Conservation (phyloP, 192 early-diverging fungal genomes). For the Phycomyces blakesleeanus region DNA sequence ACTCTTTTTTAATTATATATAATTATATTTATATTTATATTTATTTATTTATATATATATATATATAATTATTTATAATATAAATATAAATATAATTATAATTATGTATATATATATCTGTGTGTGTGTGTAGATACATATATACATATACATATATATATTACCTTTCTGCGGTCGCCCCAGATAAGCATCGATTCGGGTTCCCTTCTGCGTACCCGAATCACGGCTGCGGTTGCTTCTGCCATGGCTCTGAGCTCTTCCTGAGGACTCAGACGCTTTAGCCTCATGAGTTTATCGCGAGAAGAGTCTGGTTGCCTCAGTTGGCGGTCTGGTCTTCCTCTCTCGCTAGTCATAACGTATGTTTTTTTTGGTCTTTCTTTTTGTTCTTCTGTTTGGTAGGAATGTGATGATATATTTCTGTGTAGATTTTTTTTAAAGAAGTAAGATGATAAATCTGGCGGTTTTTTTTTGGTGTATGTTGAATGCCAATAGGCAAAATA, state of each 20-base stretch:
- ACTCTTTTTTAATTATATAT: too few relatives aligned
- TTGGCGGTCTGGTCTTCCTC: not conserved
- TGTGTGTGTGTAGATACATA: not conserved
- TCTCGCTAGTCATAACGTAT: not conserved
- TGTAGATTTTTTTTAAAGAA: not conserved
- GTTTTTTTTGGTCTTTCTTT: not conserved
- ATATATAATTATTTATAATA: too few relatives aligned
- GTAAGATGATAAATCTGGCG: not conserved
- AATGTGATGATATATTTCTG: too few relatives aligned
- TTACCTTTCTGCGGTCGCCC: constrained; percentile 24
- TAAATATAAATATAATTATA: too few relatives aligned
- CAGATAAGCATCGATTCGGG: constrained; percentile 19
- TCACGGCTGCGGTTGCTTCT: constrained; percentile 16
- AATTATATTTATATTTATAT: too few relatives aligned
- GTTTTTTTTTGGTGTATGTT: not conserved
- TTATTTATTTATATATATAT: too few relatives aligned
- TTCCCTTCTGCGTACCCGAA: constrained; percentile 18
- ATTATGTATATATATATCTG: too few relatives aligned
- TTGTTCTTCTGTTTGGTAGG: too few relatives aligned
- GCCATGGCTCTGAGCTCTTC: constrained; percentile 3
- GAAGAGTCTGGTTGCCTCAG: not conserved
- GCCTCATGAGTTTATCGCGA: too few relatives aligned
- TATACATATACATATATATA: not conserved
- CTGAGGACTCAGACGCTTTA: not conserved
- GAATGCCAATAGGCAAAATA: too few relatives aligned